These are phyloP conservation scores for Cyberlindnera xishuangbannaensis DNA, from an alignment of 805 yeast genomes.

Conservation along the genomic window DNA sequence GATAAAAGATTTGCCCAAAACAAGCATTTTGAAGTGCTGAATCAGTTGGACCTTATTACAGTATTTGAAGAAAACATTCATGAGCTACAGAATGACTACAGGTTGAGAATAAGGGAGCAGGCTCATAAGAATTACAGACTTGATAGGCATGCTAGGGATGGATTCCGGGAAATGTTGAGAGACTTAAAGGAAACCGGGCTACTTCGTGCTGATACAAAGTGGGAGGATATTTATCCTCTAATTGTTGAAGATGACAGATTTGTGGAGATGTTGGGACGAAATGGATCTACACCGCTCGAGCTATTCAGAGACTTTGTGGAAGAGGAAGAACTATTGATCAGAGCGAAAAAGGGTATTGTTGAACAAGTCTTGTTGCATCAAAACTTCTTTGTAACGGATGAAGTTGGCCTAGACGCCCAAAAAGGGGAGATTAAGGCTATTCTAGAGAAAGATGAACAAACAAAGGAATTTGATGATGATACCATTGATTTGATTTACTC, in stretches of 20 bases:
- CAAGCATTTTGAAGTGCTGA: slow-evolving; percentile 46
- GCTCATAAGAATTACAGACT: slow-evolving; percentile 40
- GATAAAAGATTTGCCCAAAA: slow-evolving; percentile 55
- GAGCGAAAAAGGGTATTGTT: slow-evolving; percentile 54
- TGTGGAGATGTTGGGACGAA: slow-evolving; percentile 58
- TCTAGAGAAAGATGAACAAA: slow-evolving; percentile 19
- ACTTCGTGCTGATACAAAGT: slow-evolving; percentile 47
- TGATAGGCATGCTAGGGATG: slow-evolving; percentile 64
- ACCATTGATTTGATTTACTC: slow-evolving; percentile 27
- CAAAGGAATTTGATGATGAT: slow-evolving; percentile 24
- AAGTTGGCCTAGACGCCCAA: slow-evolving; percentile 16
- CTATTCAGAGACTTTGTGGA: slow-evolving; percentile 71
- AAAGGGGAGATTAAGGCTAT: slow-evolving; percentile 11
- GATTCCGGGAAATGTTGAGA: slow-evolving; percentile 43
- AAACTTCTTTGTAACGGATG: slow-evolving; percentile 21
- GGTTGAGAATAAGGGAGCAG: slow-evolving; percentile 17
- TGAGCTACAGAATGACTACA: slow-evolving; percentile 25
- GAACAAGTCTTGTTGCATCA: slow-evolving; percentile 42
- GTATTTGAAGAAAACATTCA: slow-evolving; percentile 37
- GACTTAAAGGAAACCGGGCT: slow-evolving; percentile 28
- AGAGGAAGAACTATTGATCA: slow-evolving; percentile 48
- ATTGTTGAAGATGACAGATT: slow-evolving; percentile 55
- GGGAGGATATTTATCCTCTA: slow-evolving; percentile 48
- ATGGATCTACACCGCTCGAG: slow-evolving; percentile 75
- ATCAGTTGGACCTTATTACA: slow-evolving; percentile 53